Conservation (phyloP, 495 filamentous ascomycete genomes). For the Talaromyces wortmannii region DNA sequence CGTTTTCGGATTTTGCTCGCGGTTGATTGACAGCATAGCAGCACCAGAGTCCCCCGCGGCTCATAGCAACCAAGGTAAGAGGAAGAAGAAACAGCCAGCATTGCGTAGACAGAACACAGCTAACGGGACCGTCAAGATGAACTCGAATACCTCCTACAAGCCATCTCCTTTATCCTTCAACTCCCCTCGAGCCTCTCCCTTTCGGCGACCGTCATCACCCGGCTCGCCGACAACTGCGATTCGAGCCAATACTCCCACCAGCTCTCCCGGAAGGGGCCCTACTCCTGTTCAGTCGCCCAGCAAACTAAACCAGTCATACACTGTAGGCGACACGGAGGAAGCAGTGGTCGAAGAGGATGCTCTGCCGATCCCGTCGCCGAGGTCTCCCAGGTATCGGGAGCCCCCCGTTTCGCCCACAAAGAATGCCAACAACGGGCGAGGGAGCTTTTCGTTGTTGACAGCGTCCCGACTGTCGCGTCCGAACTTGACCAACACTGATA, state of each 20-base stretch:
- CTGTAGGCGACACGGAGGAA: constrained; percentile 23
- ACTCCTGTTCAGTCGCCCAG: constrained; percentile 38
- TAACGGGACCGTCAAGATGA: constrained; percentile 13
- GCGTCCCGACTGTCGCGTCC: not conserved
- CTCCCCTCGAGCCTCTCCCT: constrained; percentile 66
- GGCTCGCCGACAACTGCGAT: constrained; percentile 36
- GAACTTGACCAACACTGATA: constrained; percentile 30
- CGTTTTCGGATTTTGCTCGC: not conserved
- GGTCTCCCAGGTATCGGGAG: constrained; percentile 25
- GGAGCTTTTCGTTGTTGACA: constrained; percentile 3
- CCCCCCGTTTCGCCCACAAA: constrained; percentile 37
- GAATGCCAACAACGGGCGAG: constrained; percentile 15
- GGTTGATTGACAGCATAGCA: too few relatives aligned
- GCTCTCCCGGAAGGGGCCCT: constrained; percentile 35
- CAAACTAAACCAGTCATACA: constrained; percentile 43
- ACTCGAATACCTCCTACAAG: constrained; percentile 52
- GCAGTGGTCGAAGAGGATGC: constrained; percentile 12
- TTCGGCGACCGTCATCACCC: constrained; percentile 53
- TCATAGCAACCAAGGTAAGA: not conserved
- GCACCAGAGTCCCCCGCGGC: not conserved
- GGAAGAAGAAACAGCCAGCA: not conserved
- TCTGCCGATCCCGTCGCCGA: constrained; percentile 31
- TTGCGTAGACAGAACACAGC: not conserved
- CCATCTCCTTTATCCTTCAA: constrained; percentile 65
- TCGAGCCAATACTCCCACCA: constrained; percentile 27